Percentiles rank a stretch among this genome's conserved stretches.
Conservation (phyloP, 306 rosid species). For the Cucumis melo region DNA sequence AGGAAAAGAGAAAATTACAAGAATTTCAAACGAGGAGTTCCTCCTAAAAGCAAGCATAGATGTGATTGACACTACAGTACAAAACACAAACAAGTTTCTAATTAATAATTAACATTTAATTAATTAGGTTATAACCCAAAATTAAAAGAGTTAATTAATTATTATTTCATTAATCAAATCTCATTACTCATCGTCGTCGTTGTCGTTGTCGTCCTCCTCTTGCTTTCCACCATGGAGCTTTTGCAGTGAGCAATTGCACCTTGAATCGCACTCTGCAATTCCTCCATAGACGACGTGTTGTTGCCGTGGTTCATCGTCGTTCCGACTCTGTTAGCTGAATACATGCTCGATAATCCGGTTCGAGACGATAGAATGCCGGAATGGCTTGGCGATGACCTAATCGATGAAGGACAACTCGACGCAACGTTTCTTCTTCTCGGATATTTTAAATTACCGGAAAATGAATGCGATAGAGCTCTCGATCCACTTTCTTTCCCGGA, state of each 20-base stretch:
- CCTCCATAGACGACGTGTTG: slow-evolving; percentile 71
- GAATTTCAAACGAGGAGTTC: slow-evolving; percentile 2
- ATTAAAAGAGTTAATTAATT: background rate
- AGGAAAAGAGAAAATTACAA: background rate
- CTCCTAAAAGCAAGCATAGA: slow-evolving; percentile 2
- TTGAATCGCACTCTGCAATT: slow-evolving; percentile 90
- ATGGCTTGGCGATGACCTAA: slow-evolving; percentile 75
- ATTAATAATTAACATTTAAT: background rate
- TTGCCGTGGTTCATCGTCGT: background rate
- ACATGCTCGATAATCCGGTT: slow-evolving; percentile 8
- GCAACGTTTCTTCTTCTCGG: slow-evolving; percentile 44
- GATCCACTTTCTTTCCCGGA: slow-evolving; percentile 13
- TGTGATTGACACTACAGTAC: slow-evolving; percentile 1
- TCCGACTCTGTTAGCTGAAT: background rate
- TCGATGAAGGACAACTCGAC: slow-evolving; percentile 92
- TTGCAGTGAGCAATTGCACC: slow-evolving; percentile 98
- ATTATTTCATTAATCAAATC: slow-evolving; percentile 4
- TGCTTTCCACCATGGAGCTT: slow-evolving; percentile 12
- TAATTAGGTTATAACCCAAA: background rate
- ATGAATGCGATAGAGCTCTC: slow-evolving; percentile 45
- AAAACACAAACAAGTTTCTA: background rate
- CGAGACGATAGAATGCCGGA: slow-evolving; percentile 51
- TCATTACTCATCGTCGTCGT: background rate
- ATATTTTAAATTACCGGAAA: slow-evolving; percentile 64
- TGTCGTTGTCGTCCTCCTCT: background rate